Percentiles rank a stretch among this genome's conserved stretches.
These are phyloP conservation scores for Rhizophagus prolifer DNA, from an alignment of 192 early-diverging fungal genomes.

Conservation along the genomic window DNA sequence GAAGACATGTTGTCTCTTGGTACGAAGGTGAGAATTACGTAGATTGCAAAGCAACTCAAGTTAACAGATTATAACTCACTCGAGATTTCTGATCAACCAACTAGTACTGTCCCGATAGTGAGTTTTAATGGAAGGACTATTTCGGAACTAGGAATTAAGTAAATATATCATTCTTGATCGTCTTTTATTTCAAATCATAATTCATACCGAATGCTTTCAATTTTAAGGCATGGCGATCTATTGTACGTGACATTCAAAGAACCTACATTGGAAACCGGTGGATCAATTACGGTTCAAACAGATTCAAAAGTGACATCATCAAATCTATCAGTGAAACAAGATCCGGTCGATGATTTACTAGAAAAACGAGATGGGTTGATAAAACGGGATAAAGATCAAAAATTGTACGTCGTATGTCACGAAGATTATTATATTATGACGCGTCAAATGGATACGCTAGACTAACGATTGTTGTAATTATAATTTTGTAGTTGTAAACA, in stretches of 20 bases:
- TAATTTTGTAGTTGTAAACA: conserved; percentile 69
- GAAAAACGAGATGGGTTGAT: conserved; percentile 84
- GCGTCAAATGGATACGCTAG: background rate
- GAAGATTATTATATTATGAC: background rate
- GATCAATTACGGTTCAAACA: background rate
- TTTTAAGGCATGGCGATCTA: conserved; percentile 54
- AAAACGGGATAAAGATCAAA: conserved; percentile 70
- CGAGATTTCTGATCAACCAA: conserved; percentile 44
- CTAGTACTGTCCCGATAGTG: conserved; percentile 31
- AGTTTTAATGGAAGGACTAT: conserved; percentile 39
- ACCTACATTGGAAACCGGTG: background rate
- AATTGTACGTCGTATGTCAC: conserved; percentile 72
- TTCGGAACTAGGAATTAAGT: conserved; percentile 41
- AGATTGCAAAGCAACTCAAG: conserved; percentile 49
- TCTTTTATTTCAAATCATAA: background rate
- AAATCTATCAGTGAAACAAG: conserved; percentile 46
- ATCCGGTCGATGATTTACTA: conserved; percentile 77
- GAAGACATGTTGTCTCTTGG: conserved; percentile 52
- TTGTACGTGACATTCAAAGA: conserved; percentile 48
- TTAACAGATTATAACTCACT: conserved; percentile 44
- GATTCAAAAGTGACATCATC: background rate
- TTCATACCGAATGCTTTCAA: background rate
- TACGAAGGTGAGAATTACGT: conserved; percentile 50
- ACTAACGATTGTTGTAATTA: background rate
- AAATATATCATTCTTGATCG: conserved; percentile 1